Evolutionary conservation across 78 protist species (phyloP).

Genomic region (Creolimax fragrantissima): DNA sequence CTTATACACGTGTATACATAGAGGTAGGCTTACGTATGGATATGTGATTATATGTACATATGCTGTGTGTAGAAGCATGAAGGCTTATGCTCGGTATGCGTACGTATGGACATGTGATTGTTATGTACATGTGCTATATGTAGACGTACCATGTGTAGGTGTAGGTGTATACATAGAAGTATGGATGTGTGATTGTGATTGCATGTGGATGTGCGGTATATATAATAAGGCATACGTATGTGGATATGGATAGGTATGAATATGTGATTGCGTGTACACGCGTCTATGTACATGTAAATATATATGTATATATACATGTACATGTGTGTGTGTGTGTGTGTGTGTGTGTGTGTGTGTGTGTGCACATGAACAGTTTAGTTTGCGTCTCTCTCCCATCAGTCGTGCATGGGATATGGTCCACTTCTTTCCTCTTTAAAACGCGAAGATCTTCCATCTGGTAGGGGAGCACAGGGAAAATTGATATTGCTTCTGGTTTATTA

Average conservation of each 20-base stretch:
- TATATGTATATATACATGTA: not conserved
- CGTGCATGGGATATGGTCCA: not conserved
- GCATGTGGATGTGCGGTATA: not conserved
- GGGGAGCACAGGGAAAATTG: no score
- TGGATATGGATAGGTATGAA: not conserved
- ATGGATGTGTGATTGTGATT: not conserved
- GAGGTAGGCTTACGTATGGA: not conserved
- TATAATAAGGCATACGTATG: not conserved
- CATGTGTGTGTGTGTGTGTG: not conserved
- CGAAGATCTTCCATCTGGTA: no score
- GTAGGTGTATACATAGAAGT: not conserved
- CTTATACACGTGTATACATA: not conserved
- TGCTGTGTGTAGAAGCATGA: not conserved
- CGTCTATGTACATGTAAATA: not conserved
- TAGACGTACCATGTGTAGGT: not conserved
- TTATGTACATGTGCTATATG: not conserved
- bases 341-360: not conserved
- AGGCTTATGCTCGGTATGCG: not conserved
- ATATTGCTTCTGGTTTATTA: not conserved
- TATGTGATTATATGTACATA: not conserved
- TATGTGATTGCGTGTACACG: not conserved
- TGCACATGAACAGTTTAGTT: not conserved
- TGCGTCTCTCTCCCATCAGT: not conserved
- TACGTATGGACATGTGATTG: not conserved
- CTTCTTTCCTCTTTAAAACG: not conserved